These are phyloP conservation scores for Claviceps fusiformis DNA, from an alignment of 2,329 filamentous ascomycete species.

Conservation along the genomic window DNA sequence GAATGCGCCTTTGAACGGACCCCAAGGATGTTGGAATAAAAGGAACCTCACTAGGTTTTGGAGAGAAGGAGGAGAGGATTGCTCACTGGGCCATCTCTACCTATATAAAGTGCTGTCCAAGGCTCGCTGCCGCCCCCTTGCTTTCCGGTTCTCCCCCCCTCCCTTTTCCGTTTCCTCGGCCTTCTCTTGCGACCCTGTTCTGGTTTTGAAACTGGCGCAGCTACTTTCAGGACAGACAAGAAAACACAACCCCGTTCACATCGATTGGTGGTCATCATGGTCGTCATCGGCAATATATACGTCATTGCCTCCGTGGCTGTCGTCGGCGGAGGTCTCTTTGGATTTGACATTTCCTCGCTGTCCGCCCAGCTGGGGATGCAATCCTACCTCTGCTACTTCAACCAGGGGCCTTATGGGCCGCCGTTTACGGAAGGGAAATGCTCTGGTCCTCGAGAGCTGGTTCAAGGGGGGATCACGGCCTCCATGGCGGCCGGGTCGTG, in stretches of 20 bases:
- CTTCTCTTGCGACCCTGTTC: not conserved
- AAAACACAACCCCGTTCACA: not conserved
- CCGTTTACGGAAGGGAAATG: slow-evolving; percentile 18
- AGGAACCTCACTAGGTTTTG: too few relatives aligned
- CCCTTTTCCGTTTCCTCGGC: not conserved
- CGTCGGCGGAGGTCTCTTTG: slow-evolving; percentile 33
- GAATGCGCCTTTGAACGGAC: not conserved
- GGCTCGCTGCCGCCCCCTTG: too few relatives aligned
- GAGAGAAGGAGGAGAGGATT: not conserved
- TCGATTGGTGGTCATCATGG: slow-evolving; percentile 10
- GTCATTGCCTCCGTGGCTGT: slow-evolving; percentile 23
- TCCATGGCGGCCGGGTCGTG: slow-evolving; percentile 39
- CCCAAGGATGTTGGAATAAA: not conserved
- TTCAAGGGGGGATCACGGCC: slow-evolving; percentile 38
- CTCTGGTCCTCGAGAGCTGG: slow-evolving; percentile 23
- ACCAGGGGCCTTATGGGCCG: slow-evolving; percentile 20
- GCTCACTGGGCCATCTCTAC: not conserved
- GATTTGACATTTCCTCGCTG: slow-evolving; percentile 56
- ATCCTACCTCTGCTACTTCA: slow-evolving; percentile 25
- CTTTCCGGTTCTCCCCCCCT: not conserved
- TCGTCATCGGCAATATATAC: slow-evolving; percentile 20
- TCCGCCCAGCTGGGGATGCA: slow-evolving; percentile 28
- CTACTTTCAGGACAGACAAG: not conserved
- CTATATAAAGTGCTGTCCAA: not conserved
- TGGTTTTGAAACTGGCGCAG: not conserved